These are phyloP conservation scores for Termitomyces sp. DNA, from an alignment of 768 basidiomycete genomes.

Conservation along the genomic window DNA sequence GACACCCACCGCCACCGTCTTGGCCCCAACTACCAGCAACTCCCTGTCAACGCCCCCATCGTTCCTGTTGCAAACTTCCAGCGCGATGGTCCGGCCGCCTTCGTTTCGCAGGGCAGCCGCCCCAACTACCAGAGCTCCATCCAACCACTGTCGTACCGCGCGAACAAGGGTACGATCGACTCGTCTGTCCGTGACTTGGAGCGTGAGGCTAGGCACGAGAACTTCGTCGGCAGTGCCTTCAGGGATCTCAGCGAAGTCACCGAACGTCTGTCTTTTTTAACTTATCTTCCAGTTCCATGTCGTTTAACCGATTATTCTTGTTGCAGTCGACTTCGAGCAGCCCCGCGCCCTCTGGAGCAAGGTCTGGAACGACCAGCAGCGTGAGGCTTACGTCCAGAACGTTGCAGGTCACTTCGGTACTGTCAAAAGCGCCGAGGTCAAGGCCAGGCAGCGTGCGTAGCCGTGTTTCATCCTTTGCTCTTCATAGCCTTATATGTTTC, in stretches of 20 bases:
- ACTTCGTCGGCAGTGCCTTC: conserved; percentile 65
- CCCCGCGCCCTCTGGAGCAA: conserved; percentile 63
- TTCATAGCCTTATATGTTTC: not conserved
- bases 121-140: conserved; percentile 87
- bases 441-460: conserved; percentile 59
- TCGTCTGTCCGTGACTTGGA: conserved; percentile 33
- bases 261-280: conserved; percentile 52
- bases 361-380: conserved; percentile 59
- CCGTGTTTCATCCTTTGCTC: not conserved
- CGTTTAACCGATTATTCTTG: not conserved
- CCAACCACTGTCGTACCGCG: conserved; percentile 61
- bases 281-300: not conserved
- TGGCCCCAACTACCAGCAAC: conserved; percentile 74
- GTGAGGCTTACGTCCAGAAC: conserved; percentile 61
- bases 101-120: conserved; percentile 74
- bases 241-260: conserved; percentile 69
- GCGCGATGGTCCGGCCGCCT: conserved; percentile 68
- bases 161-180: conserved; percentile 39
- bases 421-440: conserved; percentile 58
- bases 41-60: conserved; percentile 82
- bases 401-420: conserved; percentile 54
- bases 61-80: conserved; percentile 85
- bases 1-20: conserved; percentile 86
- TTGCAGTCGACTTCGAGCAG: conserved; percentile 78
- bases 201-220: conserved; percentile 54